These are phyloP conservation scores for Aspergillus carbonarius DNA, from an alignment of 2,329 filamentous ascomycete genomes.

Conservation along the genomic window DNA sequence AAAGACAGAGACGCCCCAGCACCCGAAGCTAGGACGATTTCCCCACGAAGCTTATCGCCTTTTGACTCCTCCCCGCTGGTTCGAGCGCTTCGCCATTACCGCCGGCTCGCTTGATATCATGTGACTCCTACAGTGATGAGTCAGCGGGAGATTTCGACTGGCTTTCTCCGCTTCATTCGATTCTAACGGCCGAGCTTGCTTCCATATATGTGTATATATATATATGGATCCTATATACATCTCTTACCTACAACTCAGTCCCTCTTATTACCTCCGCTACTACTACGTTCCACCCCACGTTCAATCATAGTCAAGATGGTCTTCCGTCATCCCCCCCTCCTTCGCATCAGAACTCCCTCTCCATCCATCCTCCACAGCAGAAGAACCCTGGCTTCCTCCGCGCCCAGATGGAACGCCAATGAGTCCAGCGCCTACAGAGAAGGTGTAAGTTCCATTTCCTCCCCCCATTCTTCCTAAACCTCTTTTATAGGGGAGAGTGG, in stretches of 20 bases:
- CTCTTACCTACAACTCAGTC: background rate
- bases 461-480: background rate
- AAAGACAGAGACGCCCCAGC: background rate
- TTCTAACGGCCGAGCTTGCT: too few relatives aligned
- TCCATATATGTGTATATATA: background rate
- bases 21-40: background rate
- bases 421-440: conserved; percentile 26
- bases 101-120: conserved; percentile 22
- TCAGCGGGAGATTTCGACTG: conserved; percentile 9
- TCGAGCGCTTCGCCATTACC: conserved; percentile 16
- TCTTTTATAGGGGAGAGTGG: background rate
- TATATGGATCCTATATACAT: background rate
- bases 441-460: conserved; percentile 23
- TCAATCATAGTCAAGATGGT: background rate
- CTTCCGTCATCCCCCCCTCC: background rate
- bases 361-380: conserved; percentile 10
- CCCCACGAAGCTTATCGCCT: conserved; percentile 32
- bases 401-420: conserved; percentile 2
- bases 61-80: conserved; percentile 31
- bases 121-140: conserved; percentile 18
- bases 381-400: background rate
- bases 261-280: background rate
- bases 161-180: background rate
- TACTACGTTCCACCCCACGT: background rate
- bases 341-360: conserved; percentile 2